Base-by-base conservation (phyloP, 306 rosid genomes). In the Gastrolobium bilobum region DNA sequence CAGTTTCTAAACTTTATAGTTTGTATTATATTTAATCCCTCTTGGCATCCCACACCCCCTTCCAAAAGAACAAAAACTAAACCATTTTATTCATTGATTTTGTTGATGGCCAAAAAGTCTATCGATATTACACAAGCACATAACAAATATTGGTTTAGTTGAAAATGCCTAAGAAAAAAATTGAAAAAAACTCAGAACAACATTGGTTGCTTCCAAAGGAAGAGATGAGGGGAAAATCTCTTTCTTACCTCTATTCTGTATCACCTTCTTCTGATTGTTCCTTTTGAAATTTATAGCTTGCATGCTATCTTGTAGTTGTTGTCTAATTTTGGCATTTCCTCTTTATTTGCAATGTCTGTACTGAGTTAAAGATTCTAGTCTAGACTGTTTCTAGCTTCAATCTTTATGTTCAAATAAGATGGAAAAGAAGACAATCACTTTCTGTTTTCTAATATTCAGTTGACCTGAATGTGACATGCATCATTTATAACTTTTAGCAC, bases 281-380 rank as follows among this genome's bases (percentile, higher is more conserved):
- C 7, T 20, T 70, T 38, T 53, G 38, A 38, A 60, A 74, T 59
- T 74, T 6, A 44, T 74, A 48, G 56, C 48, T 75, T 60, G 6
- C 48, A 15, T 35, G 37, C 7, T 13, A 26, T 60, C 66, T 10
- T 60, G 66, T 34, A 5, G 43, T 5, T n/a, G 33, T 37, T 30
- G 15, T 59, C 68, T 30, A 59, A 44, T 20, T 51, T 29, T 73
- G n/a, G 10, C 68, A 9, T 60, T 46, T 44, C 35, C 47, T 74
- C 37, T 43, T 74, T 44, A 43, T 31, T 13, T 74, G 29, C 44
- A 6, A 37, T 8, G n/a, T 47, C 48, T 20, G 38, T 15, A 14
- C 51, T 5, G 15, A 10, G 26, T 60, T 60, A 46, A 46, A 4
- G 7, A n/a, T 37, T 11, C 35, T 76, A 62, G 50, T 76, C 35